Evolutionary conservation across 1,284 basidiomycete species (phyloP), one percentile per base, ranked within the genome.

Genomic region (Exsudoporus floridanus): DNA sequence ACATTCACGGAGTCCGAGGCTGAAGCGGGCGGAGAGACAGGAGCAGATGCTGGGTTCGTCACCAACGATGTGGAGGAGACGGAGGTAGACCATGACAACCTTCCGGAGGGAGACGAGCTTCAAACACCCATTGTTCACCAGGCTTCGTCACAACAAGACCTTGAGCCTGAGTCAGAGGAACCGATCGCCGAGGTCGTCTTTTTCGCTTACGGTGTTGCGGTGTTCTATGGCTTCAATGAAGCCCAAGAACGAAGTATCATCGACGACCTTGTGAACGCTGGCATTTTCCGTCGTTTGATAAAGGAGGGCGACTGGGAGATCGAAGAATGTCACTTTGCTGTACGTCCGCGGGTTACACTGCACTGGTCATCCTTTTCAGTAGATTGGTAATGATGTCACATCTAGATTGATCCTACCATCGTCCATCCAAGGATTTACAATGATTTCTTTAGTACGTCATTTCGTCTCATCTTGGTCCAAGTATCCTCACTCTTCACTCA

Each of bases 391-490:
- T 36, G 7, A 49, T 21, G 12, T 25, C 18, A 7, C 7, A 19
- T 48, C 7, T 55, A 93, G 89, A 91, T 95, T 67, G 94, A 98
- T 63, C 81, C 88, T 1, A 76, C 86, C 44, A 91, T 92, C n/a
- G 78, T 82, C 19, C 94, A 86, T 64, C 93, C 88, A 37, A 83
- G 89, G 53, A 93, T 96, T 63, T 92, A 92, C 71, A 93, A 94
- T 59, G 92, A 94, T 69, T 93, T 94, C 70, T 94, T 94, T 74
- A 94, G 87, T 89, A 63, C 58, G 83, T 74, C 23, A 16, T 45
- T 36, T 12, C 13, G 19, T 19, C 46, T 35, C n/a, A 39, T 47
- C 2, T 25, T 7, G 49, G 1, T 37, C 5, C 37, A 30, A 16
- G 7, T 19, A 42, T 23, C 21, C 31, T 63, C 19, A 60, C 41